These are phyloP conservation scores for Silene vulgaris DNA, from an alignment of 179 eudicot genomes.

Conservation along the genomic window DNA sequence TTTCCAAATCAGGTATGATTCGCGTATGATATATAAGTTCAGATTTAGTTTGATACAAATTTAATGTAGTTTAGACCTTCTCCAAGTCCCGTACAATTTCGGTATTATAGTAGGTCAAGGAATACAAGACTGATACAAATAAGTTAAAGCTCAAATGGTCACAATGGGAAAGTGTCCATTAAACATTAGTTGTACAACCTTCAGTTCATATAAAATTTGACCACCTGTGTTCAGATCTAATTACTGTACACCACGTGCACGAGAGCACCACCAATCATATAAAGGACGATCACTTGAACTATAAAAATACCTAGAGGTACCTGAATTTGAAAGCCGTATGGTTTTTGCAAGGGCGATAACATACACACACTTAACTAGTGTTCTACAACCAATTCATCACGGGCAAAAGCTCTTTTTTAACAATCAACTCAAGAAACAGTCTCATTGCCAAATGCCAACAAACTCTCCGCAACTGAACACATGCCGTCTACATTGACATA, in stretches of 20 bases:
- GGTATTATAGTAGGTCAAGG: not conserved
- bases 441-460: not conserved
- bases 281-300: not conserved
- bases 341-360: not conserved
- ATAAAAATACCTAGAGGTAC: not conserved
- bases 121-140: not conserved
- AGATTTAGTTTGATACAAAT: not conserved
- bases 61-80: not conserved
- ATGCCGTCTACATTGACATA: not conserved
- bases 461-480: not conserved
- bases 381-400: not conserved
- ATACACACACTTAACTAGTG: not conserved
- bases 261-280: not conserved
- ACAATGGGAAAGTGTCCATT: not conserved
- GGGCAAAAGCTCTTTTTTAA: not conserved
- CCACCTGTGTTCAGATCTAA: not conserved
- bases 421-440: too few relatives aligned
- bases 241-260: not conserved
- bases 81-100: not conserved
- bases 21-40: too few relatives aligned
- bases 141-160: not conserved
- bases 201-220: not conserved
- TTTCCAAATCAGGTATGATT: not conserved
- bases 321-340: not conserved
- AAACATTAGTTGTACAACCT: not conserved